A percentile compares a stretch with the other conserved stretches of the same genome.
phyloP scores from a whole-genome alignment of 2,329 filamentous ascomycete species.

The Colletotrichum melonis region DNA sequence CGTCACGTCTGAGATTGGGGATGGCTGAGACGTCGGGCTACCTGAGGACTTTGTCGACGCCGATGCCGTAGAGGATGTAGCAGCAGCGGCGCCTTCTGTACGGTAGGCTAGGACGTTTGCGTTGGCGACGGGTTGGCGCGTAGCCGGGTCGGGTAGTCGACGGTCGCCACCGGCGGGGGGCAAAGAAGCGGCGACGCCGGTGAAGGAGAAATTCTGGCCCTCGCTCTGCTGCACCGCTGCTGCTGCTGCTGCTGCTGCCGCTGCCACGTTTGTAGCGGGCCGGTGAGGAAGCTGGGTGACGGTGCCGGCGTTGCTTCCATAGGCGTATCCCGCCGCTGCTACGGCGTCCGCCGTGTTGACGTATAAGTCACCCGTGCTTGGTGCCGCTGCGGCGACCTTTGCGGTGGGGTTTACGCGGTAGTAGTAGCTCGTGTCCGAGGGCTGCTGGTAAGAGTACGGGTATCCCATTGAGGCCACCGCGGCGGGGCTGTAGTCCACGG shows the following conservation, averaged over 20 bases:
- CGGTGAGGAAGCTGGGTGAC: conserved; percentile 50
- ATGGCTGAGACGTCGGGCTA: conserved; percentile 18
- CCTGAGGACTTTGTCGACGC: conserved; percentile 17
- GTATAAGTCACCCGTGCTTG: conserved; percentile 45
- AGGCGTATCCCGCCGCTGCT: conserved; percentile 43
- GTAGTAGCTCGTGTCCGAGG: conserved; percentile 45
- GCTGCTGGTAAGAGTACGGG: conserved; percentile 47
- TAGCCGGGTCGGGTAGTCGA: conserved; percentile 49
- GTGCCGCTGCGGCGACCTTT: conserved; percentile 34
- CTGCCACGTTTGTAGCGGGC: conserved; percentile 32
- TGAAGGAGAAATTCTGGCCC: conserved; percentile 52
- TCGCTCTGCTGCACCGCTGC: conserved; percentile 41
- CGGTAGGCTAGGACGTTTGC: conserved; percentile 40
- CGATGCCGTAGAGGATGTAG: conserved; percentile 3
- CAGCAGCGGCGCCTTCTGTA: conserved; percentile 10
- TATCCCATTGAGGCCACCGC: conserved; percentile 41
- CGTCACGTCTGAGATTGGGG: conserved; percentile 13
- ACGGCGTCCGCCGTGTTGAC: conserved; percentile 48
- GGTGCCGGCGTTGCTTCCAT: conserved; percentile 39
- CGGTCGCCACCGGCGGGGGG: conserved; percentile 46
- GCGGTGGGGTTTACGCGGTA: conserved; percentile 44
- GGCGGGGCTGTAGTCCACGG: conserved; percentile 49
- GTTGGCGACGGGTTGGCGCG: conserved; percentile 42
- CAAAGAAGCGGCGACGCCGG: conserved; percentile 53
- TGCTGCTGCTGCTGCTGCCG: conserved; percentile 28